Percentiles rank a stretch among this genome's conserved stretches.
Conservation (phyloP, 2,329 filamentous ascomycete species). For the Clonostachys solani region DNA sequence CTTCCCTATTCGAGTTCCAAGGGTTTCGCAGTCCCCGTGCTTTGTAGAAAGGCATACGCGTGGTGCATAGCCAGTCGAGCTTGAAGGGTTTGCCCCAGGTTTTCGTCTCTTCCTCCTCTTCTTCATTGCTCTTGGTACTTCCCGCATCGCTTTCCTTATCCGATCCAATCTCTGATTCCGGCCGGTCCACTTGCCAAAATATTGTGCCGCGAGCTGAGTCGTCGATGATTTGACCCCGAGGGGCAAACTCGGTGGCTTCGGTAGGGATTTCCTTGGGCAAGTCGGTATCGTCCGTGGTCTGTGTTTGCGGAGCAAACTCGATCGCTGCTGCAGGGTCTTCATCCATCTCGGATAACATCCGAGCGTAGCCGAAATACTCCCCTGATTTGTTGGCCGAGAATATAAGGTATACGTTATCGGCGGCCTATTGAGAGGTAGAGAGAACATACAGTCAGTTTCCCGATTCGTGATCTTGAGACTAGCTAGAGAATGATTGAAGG, state of each 20-base stretch:
- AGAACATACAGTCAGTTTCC: too few relatives aligned
- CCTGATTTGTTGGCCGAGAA: conserved; percentile 98
- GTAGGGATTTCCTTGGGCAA: conserved; percentile 77
- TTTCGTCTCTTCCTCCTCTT: conserved; percentile 45
- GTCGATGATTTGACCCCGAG: conserved; percentile 83
- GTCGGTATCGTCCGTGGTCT: conserved; percentile 56
- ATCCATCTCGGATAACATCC: conserved; percentile 82
- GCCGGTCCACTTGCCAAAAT: conserved; percentile 84
- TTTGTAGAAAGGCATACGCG: conserved; percentile 79
- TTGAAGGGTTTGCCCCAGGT: conserved; percentile 89
- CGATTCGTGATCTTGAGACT: too few relatives aligned
- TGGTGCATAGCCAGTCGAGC: conserved; percentile 85
- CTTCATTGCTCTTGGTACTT: conserved; percentile 19
- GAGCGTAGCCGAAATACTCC: conserved; percentile 93
- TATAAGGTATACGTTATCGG: conserved; percentile 83
- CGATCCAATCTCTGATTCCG: conserved; percentile 40
- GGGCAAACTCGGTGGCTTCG: conserved; percentile 71
- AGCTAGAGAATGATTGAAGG: not conserved
- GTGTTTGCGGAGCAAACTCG: conserved; percentile 63
- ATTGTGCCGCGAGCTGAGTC: conserved; percentile 93
- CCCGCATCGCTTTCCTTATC: conserved; percentile 36
- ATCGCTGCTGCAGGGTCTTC: conserved; percentile 68
- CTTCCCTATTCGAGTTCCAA: conserved; percentile 92
- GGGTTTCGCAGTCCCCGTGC: conserved; percentile 85
- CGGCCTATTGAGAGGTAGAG: conserved; percentile 43